Percentiles rank a stretch among this genome's conserved stretches.
Conservation (phyloP, 345 rosid species). For the Rhizophora mangle region DNA sequence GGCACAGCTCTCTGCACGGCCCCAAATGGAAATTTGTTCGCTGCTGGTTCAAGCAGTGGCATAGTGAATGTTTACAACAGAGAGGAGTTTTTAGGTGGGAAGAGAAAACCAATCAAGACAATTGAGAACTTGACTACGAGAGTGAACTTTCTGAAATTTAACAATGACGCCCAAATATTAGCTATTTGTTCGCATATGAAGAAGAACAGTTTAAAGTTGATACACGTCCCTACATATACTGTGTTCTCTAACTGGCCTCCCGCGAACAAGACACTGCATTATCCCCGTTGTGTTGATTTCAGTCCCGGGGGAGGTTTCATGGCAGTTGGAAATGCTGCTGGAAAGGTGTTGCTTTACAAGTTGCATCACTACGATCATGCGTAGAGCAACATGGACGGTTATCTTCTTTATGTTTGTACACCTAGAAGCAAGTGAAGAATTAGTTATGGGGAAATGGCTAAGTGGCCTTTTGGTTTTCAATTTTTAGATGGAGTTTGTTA, state of each 20-base stretch:
- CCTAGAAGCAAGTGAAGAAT: neutral
- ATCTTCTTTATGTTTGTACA: neutral
- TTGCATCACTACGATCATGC: conserved; percentile 80
- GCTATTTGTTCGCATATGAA: conserved; percentile 75
- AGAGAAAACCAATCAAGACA: conserved; percentile 69
- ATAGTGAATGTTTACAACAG: conserved; percentile 82
- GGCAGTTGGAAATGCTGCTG: conserved; percentile 86
- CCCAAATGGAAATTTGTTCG: conserved; percentile 53
- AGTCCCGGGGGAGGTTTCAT: conserved; percentile 93
- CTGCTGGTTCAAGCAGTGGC: conserved; percentile 85
- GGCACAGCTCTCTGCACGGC: conserved; percentile 74
- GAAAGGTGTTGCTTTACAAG: conserved; percentile 79
- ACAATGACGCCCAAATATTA: conserved; percentile 72
- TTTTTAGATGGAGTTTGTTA: no score
- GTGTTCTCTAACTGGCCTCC: conserved; percentile 86
- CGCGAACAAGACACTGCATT: conserved; percentile 45
- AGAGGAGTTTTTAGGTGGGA: conserved; percentile 75
- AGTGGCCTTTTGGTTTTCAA: no score
- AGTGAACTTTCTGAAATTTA: conserved; percentile 78
- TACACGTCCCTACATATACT: conserved; percentile 64
- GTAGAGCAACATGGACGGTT: conserved; percentile 16
- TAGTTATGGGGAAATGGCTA: no score
- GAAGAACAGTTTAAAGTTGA: conserved; percentile 69
- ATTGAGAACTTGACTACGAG: conserved; percentile 77
- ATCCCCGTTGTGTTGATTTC: conserved; percentile 84